Conservation (phyloP, 257 asterid species). For the Nyctanthes arbortristis region DNA sequence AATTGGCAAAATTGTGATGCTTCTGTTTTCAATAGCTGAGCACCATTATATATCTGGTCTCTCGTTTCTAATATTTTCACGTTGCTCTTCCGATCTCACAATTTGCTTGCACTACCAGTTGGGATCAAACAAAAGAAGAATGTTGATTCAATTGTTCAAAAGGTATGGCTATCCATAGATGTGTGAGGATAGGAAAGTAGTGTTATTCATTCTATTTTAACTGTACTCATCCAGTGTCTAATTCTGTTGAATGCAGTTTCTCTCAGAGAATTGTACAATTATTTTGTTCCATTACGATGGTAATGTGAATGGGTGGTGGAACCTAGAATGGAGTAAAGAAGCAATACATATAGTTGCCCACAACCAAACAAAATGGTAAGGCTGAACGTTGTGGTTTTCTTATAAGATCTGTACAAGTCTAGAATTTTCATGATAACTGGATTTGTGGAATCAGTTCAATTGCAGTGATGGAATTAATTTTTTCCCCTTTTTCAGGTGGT, state of each 20-base stretch:
- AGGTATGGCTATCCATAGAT: slow-evolving; percentile 45
- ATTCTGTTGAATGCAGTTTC: slow-evolving; percentile 71
- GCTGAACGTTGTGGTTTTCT: slow-evolving; percentile 16
- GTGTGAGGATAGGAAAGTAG: neutral
- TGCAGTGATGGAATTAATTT: neutral
- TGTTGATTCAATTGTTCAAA: slow-evolving; percentile 62
- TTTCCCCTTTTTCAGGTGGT: slow-evolving; percentile 90
- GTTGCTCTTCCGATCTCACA: slow-evolving; percentile 35
- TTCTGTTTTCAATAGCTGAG: slow-evolving; percentile 8
- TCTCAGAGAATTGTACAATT: slow-evolving; percentile 79
- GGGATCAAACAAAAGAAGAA: slow-evolving; percentile 81
- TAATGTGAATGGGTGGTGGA: slow-evolving; percentile 88
- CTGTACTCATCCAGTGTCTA: slow-evolving; percentile 17
- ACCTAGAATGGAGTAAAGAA: slow-evolving; percentile 80
- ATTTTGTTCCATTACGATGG: slow-evolving; percentile 94
- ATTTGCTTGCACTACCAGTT: slow-evolving; percentile 84
- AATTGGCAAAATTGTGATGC: slow-evolving; percentile 15
- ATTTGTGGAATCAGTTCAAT: neutral
- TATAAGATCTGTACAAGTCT: slow-evolving; percentile 2
- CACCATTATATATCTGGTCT: neutral
- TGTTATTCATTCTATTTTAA: slow-evolving; percentile 17
- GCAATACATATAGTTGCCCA: slow-evolving; percentile 87
- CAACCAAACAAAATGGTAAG: slow-evolving; percentile 96
- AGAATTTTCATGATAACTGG: neutral
- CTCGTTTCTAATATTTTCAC: slow-evolving; percentile 41